phyloP scores from a whole-genome alignment of 1,284 basidiomycete species.

The Puccinia novopanici region DNA sequence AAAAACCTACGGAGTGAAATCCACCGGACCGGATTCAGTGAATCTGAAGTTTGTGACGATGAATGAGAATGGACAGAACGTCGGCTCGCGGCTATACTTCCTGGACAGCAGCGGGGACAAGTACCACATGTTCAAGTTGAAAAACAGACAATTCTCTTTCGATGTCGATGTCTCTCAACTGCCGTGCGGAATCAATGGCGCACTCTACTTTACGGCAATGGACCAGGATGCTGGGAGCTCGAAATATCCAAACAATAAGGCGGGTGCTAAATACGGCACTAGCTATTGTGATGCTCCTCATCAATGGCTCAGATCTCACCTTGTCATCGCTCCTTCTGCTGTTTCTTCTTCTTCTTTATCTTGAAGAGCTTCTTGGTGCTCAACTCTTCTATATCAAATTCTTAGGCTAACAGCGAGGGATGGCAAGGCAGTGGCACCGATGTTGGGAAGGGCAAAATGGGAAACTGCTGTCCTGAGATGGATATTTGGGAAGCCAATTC shows the following conservation, averaged over 20 bases:
- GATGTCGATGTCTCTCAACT: conserved; percentile 30
- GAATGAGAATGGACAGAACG: background rate
- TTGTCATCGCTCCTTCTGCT: too few species aligned
- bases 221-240: conserved; percentile 54
- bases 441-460: conserved; percentile 62
- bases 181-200: conserved; percentile 58
- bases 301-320: too few species aligned
- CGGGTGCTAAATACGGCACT: conserved; percentile 17
- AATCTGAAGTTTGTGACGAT: background rate
- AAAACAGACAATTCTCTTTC: conserved; percentile 24
- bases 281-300: conserved; percentile 60
- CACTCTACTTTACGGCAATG: conserved; percentile 60
- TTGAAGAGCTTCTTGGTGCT: background rate
- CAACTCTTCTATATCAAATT: background rate
- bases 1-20: conserved; percentile 14
- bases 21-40: background rate
- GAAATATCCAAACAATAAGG: conserved; percentile 33
- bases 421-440: conserved; percentile 54
- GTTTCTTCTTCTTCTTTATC: too few species aligned
- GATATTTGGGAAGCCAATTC: conserved; percentile 60
- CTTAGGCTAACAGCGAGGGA: conserved; percentile 60
- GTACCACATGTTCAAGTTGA: conserved; percentile 29
- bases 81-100: background rate
- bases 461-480: conserved; percentile 63
- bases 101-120: conserved; percentile 8